These are phyloP conservation scores for Funneliformis geosporum DNA, from an alignment of 192 early-diverging fungal genomes.

Conservation along the genomic window DNA sequence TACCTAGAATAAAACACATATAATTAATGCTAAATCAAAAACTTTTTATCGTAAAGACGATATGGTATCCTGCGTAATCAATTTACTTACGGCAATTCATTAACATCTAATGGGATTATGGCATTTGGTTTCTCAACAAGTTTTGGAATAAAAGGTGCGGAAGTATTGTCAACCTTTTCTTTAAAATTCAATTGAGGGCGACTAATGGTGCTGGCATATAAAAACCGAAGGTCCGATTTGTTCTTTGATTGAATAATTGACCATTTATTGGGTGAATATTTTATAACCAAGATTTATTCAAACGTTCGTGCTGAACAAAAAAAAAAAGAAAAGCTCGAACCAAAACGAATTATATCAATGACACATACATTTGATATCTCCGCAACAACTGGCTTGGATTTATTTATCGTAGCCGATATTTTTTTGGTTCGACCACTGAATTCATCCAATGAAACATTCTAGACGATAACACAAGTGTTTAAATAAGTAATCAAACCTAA, in stretches of 20 bases:
- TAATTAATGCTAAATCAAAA: neutral
- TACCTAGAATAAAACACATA: slow-evolving; percentile 31
- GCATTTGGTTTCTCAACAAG: slow-evolving; percentile 85
- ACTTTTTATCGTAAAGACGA: neutral
- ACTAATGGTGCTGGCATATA: slow-evolving; percentile 72
- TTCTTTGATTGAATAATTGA: neutral
- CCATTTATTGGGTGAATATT: neutral
- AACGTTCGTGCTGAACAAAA: too few species aligned
- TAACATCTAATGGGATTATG: slow-evolving; percentile 64
- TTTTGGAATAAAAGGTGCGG: slow-evolving; percentile 76
- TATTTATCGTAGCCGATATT: slow-evolving; percentile 37
- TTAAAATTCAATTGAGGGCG: slow-evolving; percentile 88
- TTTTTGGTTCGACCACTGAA: slow-evolving; percentile 52
- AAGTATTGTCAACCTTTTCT: slow-evolving; percentile 87
- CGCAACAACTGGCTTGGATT: slow-evolving; percentile 53
- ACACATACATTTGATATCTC: slow-evolving; percentile 34
- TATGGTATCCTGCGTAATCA: too few species aligned
- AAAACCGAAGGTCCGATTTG: slow-evolving; percentile 37
- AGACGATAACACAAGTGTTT: neutral
- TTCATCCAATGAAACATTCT: slow-evolving; percentile 72
- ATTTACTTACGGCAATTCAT: neutral
- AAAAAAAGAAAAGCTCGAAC: neutral
- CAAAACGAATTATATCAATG: neutral
- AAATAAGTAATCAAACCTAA: neutral
- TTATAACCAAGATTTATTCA: neutral